Conservation (phyloP, 2,329 filamentous ascomycete species). For the Gremmenia infestans region DNA sequence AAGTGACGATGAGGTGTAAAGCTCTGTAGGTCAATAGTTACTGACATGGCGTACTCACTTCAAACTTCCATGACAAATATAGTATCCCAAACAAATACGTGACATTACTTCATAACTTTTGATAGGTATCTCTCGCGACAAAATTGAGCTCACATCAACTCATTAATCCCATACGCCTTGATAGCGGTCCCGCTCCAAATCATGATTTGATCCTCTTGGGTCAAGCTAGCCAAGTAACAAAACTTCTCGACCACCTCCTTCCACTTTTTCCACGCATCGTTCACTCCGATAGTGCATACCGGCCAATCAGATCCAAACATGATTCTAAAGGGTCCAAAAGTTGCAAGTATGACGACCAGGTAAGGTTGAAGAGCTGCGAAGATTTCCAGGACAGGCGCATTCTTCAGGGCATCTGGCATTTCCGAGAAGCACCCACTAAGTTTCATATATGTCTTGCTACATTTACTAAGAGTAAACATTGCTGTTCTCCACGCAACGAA, state of each 20-base stretch:
- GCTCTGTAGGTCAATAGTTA: no score
- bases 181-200: conserved; percentile 71
- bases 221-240: conserved; percentile 58
- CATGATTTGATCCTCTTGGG: conserved; percentile 54
- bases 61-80: background rate
- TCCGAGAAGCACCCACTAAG: conserved; percentile 84
- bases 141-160: conserved; percentile 22
- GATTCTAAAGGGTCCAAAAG: conserved; percentile 66
- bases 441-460: conserved; percentile 75
- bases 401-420: conserved; percentile 53
- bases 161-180: conserved; percentile 58
- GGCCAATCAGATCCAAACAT: conserved; percentile 97
- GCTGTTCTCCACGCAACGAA: conserved; percentile 66
- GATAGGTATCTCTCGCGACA: conserved; percentile 2
- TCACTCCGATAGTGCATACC: conserved; percentile 67
- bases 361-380: conserved; percentile 63
- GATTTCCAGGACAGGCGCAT: conserved; percentile 48
- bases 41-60: no score
- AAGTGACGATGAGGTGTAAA: no score
- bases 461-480: conserved; percentile 62
- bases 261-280: conserved; percentile 70
- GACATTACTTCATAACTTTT: conserved; percentile 2
- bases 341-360: conserved; percentile 65
- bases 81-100: background rate
- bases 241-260: conserved; percentile 62